phyloP scores from a whole-genome alignment of 805 yeast species.

The Wickerhamomyces queroliae region DNA sequence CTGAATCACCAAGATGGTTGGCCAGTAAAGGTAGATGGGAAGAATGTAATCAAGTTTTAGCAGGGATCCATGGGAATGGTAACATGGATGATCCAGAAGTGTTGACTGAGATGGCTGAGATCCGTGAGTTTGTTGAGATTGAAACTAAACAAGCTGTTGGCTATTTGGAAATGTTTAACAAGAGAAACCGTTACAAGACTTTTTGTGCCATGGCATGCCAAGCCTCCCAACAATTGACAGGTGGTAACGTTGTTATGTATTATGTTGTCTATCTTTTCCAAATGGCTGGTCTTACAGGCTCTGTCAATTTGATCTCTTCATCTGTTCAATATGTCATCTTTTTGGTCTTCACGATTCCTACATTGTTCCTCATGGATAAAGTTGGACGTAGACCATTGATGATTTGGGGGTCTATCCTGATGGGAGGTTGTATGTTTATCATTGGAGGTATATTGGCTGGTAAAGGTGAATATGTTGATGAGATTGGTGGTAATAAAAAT shows the following conservation, averaged over 20 bases:
- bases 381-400: conserved; percentile 35
- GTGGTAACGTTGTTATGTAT: conserved; percentile 30
- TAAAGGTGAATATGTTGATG: conserved; percentile 22
- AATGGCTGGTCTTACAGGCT: conserved; percentile 31
- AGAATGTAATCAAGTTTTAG: conserved; percentile 41
- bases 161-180: conserved; percentile 6
- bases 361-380: conserved; percentile 33
- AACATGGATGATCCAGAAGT: conserved; percentile 36
- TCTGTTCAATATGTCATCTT: conserved; percentile 30
- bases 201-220: conserved; percentile 29
- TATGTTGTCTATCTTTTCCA: conserved; percentile 35
- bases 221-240: conserved; percentile 30
- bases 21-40: conserved; percentile 25
- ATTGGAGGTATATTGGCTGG: conserved; percentile 27
- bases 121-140: conserved; percentile 54
- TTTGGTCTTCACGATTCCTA: conserved; percentile 31
- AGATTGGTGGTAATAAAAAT: conserved; percentile 16
- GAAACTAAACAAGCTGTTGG: conserved; percentile 43
- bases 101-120: conserved; percentile 25
- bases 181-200: conserved; percentile 19
- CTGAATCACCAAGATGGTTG: conserved; percentile 57
- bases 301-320: conserved; percentile 21
- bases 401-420: conserved; percentile 30
- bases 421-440: conserved; percentile 25
- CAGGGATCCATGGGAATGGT: conserved; percentile 38